Evolutionary conservation across 139 green algal genomes (phyloP).

Genomic region (Chlorella sorokiniana): DNA sequence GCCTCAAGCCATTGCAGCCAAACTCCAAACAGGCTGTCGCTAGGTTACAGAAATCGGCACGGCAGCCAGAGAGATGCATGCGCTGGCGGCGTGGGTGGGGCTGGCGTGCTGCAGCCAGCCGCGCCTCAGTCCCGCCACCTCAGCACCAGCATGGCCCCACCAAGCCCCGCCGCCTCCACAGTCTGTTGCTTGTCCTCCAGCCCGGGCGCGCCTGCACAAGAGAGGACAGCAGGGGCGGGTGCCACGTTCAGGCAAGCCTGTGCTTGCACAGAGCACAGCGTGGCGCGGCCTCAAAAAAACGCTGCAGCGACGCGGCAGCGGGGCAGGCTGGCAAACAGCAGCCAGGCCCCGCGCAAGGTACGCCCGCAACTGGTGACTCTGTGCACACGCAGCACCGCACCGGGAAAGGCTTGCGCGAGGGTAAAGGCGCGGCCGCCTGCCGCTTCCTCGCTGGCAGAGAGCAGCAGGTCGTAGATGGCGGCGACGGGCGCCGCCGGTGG

Average conservation of each 20-base stretch:
- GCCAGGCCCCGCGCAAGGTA: no score
- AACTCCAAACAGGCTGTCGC: no score
- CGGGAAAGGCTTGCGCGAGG: slow-evolving; percentile 12
- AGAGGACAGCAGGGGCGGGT: neutral
- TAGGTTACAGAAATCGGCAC: no score
- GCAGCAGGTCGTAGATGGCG: slow-evolving; percentile 49
- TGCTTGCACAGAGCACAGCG: neutral
- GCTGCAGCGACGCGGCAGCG: neutral
- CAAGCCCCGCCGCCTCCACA: slow-evolving; percentile 24
- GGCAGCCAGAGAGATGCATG: neutral
- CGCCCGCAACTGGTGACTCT: no score
- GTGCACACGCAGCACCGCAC: no score
- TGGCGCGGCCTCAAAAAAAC: neutral
- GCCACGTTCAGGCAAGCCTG: neutral
- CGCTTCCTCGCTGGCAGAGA: slow-evolving; percentile 35
- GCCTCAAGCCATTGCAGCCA: neutral
- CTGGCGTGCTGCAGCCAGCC: no score
- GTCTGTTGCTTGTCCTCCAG: slow-evolving; percentile 28
- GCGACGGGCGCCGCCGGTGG: slow-evolving; percentile 38
- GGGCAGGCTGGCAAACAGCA: no score
- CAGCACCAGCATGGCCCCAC: slow-evolving; percentile 40
- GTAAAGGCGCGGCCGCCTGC: slow-evolving; percentile 36
- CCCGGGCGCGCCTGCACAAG: slow-evolving; percentile 26
- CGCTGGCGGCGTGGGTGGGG: no score
- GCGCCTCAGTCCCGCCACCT: slow-evolving; percentile 33